Evolutionary conservation across 306 rosid genomes (phyloP).

Genomic region (Luffa aegyptiaca): DNA sequence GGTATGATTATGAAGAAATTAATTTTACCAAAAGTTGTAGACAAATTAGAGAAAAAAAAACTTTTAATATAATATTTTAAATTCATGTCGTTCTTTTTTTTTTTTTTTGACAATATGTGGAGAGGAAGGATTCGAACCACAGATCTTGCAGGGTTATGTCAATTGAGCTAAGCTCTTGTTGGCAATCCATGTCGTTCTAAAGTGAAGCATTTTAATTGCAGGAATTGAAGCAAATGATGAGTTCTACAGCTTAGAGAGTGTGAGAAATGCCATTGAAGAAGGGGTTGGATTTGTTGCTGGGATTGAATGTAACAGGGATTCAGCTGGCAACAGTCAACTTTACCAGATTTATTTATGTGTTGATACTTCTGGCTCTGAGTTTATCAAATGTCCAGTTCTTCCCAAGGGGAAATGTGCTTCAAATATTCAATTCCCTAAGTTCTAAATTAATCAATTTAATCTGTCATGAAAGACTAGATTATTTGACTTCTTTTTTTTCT

Average conservation of each 20-base stretch:
- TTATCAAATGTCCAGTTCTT: slow-evolving; percentile 51
- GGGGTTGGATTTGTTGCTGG: slow-evolving; percentile 40
- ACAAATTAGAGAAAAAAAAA: too few species aligned
- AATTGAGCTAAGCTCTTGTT: too few species aligned
- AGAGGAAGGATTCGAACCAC: too few species aligned
- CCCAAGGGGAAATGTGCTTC: slow-evolving; percentile 39
- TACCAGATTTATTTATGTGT: slow-evolving; percentile 61
- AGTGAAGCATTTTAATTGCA: slow-evolving; percentile 15
- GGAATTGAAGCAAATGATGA: slow-evolving; percentile 57
- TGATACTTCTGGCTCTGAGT: slow-evolving; percentile 39
- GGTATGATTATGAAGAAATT: too few species aligned
- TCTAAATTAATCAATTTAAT: slow-evolving; percentile 1
- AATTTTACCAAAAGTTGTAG: too few species aligned
- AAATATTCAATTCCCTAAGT: slow-evolving; percentile 37
- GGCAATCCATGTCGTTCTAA: too few species aligned
- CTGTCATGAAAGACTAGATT: background rate
- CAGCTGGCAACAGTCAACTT: slow-evolving; percentile 38
- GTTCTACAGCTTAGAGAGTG: slow-evolving; percentile 37
- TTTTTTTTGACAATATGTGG: too few species aligned
- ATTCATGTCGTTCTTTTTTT: too few species aligned
- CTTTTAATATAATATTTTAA: too few species aligned
- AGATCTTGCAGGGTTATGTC: too few species aligned
- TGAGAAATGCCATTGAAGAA: slow-evolving; percentile 38
- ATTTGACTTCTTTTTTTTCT: background rate
- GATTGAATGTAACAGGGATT: slow-evolving; percentile 49